A percentile compares a stretch with the other conserved stretches of the same genome.
These are phyloP conservation scores for Silene uniflora DNA, from an alignment of 148 eudicot genomes.

Conservation along the genomic window DNA sequence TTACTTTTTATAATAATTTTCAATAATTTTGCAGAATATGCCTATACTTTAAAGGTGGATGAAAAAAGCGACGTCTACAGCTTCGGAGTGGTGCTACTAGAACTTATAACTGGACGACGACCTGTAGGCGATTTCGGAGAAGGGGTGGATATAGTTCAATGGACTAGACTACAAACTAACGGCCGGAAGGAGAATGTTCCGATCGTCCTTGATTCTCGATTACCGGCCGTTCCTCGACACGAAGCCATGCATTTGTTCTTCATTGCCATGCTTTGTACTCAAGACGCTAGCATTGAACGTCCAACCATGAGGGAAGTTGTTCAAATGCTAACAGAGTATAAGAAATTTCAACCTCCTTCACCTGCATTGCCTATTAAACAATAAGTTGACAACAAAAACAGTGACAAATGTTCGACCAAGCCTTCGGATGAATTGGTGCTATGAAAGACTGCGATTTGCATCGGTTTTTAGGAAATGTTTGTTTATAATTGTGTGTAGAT, in stretches of 20 bases:
- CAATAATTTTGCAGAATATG: slow-evolving; percentile 54
- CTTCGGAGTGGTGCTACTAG: slow-evolving; percentile 81
- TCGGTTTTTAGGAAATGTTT: no score
- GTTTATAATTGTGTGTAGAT: no score
- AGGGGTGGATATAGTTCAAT: slow-evolving; percentile 87
- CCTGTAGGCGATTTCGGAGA: slow-evolving; percentile 94
- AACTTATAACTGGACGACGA: slow-evolving; percentile 68
- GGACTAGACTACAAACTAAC: slow-evolving; percentile 46
- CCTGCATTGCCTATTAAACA: slow-evolving; percentile 4
- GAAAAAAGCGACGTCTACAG: slow-evolving; percentile 97
- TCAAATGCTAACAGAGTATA: slow-evolving; percentile 74
- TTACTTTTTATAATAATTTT: not conserved
- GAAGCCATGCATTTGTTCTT: slow-evolving; percentile 87
- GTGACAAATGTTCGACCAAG: no score
- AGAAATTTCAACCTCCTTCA: slow-evolving; percentile 26
- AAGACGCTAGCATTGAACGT: slow-evolving; percentile 75
- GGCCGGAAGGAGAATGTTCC: slow-evolving; percentile 48
- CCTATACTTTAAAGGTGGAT: slow-evolving; percentile 81
- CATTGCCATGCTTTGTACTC: slow-evolving; percentile 72
- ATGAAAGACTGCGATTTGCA: no score
- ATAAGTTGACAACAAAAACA: no score
- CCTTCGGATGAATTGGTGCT: no score
- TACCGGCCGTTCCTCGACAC: slow-evolving; percentile 51
- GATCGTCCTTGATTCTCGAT: slow-evolving; percentile 51
- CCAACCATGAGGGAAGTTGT: slow-evolving; percentile 96